Percentiles rank a stretch among this genome's conserved stretches.
These are phyloP conservation scores for Solanum sejunctum DNA, from an alignment of 257 asterid species.

Conservation along the genomic window DNA sequence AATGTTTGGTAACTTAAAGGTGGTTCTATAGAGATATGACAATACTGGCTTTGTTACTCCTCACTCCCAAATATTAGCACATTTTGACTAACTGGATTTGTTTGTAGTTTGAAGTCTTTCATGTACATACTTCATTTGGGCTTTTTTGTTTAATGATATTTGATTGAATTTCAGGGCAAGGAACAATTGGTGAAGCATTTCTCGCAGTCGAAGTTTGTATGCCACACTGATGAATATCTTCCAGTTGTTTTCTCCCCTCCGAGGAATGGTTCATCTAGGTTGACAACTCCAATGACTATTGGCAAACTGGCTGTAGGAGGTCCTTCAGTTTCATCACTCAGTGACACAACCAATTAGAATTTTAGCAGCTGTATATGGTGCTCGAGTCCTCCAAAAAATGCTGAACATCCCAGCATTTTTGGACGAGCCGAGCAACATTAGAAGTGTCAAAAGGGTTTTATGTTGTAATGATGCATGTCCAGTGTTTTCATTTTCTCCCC, in stretches of 20 bases:
- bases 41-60: neutral
- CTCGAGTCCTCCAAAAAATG: neutral
- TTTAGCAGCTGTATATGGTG: neutral
- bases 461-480: neutral
- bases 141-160: neutral
- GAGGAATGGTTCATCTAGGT: neutral
- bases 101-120: neutral
- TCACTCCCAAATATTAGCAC: neutral
- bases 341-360: neutral
- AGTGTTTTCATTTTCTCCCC: constrained; percentile 14
- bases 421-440: neutral
- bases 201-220: neutral
- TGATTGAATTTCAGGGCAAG: constrained; percentile 5
- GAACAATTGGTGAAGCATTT: constrained; percentile 10
- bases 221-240: neutral
- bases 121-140: neutral
- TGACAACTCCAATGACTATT: neutral
- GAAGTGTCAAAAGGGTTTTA: neutral
- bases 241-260: constrained; percentile 13
- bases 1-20: neutral
- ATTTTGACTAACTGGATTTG: neutral
- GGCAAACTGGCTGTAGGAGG: constrained; percentile 1
- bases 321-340: neutral
- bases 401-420: neutral
- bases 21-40: neutral